A percentile compares a stretch with the other conserved stretches of the same genome.
Evolutionary conservation across 78 protist species (phyloP).

Genomic region (Speleostelium caveatum): DNA sequence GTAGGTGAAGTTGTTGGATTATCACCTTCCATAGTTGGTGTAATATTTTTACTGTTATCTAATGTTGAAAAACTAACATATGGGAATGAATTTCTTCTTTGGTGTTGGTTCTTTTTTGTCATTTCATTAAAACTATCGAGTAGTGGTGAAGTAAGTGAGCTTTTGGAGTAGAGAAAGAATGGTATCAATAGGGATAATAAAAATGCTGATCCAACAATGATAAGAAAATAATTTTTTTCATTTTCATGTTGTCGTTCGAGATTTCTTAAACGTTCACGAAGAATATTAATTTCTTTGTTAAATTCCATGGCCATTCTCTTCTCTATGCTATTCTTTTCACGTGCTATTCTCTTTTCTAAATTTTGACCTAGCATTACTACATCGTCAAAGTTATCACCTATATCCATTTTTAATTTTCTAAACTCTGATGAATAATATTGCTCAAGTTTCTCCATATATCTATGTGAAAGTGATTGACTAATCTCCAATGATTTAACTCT

Average conservation of each 20-base stretch:
- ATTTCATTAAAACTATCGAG: background rate
- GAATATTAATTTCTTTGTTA: slow-evolving; percentile 7
- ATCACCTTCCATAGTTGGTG: too few relatives aligned
- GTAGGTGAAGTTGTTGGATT: too few relatives aligned
- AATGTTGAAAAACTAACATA: background rate
- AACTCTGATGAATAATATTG: background rate
- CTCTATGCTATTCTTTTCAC: background rate
- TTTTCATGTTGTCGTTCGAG: slow-evolving; percentile 13
- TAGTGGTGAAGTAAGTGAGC: too few relatives aligned
- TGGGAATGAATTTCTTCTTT: slow-evolving; percentile 26
- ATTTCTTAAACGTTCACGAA: slow-evolving; percentile 4
- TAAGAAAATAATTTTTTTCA: slow-evolving; percentile 24
- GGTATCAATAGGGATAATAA: background rate
- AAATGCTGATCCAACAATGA: background rate
- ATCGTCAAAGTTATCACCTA: background rate
- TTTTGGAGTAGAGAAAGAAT: slow-evolving; percentile 3
- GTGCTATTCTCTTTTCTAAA: slow-evolving; percentile 10
- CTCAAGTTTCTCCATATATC: slow-evolving; percentile 45
- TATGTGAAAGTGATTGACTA: slow-evolving; percentile 59
- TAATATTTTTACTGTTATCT: too few relatives aligned
- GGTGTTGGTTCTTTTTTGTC: background rate
- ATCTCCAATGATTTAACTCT: slow-evolving; percentile 54
- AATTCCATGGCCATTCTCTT: slow-evolving; percentile 1
- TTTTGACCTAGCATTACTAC: slow-evolving; percentile 9
- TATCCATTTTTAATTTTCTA: slow-evolving; percentile 1